phyloP scores from a whole-genome alignment of 495 filamentous ascomycete genomes.

The Hypomontagnella submonticulosa region DNA sequence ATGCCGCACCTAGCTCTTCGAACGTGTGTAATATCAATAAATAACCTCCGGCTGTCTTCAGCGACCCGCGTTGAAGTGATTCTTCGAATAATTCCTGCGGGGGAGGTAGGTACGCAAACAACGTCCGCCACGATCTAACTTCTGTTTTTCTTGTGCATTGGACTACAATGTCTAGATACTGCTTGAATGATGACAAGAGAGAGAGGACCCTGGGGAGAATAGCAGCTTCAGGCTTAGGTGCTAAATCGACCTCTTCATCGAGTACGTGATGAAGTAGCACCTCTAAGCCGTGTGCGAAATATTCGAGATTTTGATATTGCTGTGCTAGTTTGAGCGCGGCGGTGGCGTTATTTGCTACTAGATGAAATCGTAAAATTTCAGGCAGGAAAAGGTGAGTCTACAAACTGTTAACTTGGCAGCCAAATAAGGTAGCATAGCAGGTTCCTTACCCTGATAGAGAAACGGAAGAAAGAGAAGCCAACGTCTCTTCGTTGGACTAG shows the following conservation, averaged over 20 bases:
- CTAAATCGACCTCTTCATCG: slow-evolving; percentile 89
- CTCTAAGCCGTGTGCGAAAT: slow-evolving; percentile 93
- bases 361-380: slow-evolving; percentile 80
- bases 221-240: slow-evolving; percentile 73
- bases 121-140: slow-evolving; percentile 90
- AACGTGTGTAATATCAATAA: slow-evolving; percentile 95
- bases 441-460: slow-evolving; percentile 76
- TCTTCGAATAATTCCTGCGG: slow-evolving; percentile 93
- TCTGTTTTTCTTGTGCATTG: slow-evolving; percentile 99
- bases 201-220: slow-evolving; percentile 87
- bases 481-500: slow-evolving; percentile 90
- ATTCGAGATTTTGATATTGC: slow-evolving; percentile 83
- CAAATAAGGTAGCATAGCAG: neutral
- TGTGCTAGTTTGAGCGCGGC: slow-evolving; percentile 82
- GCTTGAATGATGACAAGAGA: slow-evolving; percentile 87
- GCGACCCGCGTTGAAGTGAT: slow-evolving; percentile 79
- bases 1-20: slow-evolving; percentile 81
- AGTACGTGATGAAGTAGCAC: slow-evolving; percentile 92
- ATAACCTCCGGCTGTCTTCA: slow-evolving; percentile 97
- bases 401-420: slow-evolving; percentile 36
- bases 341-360: slow-evolving; percentile 74
- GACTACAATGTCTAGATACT: slow-evolving; percentile 94
- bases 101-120: slow-evolving; percentile 89
- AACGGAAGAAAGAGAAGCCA: slow-evolving; percentile 85
- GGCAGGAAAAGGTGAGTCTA: slow-evolving; percentile 92